phyloP scores from a whole-genome alignment of 768 basidiomycete species.

The Peribolospora baueri region DNA sequence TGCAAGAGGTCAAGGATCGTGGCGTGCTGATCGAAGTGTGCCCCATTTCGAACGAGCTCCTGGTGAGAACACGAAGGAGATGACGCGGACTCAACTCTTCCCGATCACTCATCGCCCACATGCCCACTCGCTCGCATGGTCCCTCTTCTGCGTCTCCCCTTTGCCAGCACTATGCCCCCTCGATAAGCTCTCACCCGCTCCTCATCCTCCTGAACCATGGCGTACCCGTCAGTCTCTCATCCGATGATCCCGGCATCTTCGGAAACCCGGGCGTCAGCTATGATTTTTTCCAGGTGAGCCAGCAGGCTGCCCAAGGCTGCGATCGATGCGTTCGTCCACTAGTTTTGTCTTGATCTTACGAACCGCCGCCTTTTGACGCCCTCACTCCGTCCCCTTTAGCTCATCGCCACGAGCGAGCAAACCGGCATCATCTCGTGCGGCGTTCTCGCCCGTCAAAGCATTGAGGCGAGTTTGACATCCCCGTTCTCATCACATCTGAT shows the following conservation, averaged over 20 bases:
- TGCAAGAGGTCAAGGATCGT: conserved; percentile 38
- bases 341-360: too few relatives aligned
- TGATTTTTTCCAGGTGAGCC: conserved; percentile 46
- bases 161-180: too few relatives aligned
- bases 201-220: conserved; percentile 48
- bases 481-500: too few relatives aligned
- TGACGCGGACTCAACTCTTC: too few relatives aligned
- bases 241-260: conserved; percentile 54
- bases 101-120: background rate
- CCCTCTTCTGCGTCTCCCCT: background rate
- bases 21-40: conserved; percentile 48
- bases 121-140: background rate
- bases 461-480: background rate
- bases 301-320: too few relatives aligned
- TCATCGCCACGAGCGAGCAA: background rate
- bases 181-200: conserved; percentile 32
- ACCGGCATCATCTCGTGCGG: background rate
- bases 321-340: too few relatives aligned
- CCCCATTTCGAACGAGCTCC: conserved; percentile 56
- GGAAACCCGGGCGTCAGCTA: conserved; percentile 54
- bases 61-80: conserved; percentile 23
- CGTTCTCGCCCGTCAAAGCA: background rate
- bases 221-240: conserved; percentile 42
- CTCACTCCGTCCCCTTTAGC: too few relatives aligned
- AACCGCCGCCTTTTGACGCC: too few relatives aligned